Conservation (phyloP, 148 eudicot genomes). For the Talinum fruticosum region DNA sequence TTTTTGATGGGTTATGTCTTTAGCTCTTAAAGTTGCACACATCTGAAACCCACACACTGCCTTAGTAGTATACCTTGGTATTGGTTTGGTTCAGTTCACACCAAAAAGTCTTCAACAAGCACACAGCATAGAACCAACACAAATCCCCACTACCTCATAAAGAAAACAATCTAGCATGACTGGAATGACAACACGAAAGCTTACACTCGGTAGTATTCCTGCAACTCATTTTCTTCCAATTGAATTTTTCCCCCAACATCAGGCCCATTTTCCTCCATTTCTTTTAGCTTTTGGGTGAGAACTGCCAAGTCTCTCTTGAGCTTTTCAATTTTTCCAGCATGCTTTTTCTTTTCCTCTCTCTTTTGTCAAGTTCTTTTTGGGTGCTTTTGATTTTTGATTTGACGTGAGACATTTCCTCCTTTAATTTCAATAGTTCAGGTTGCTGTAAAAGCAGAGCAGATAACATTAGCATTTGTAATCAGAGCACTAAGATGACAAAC, state of each 20-base stretch:
- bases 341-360: slow-evolving; percentile 75
- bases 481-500: neutral
- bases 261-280: slow-evolving; percentile 54
- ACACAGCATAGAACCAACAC: neutral
- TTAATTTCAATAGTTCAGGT: slow-evolving; percentile 72
- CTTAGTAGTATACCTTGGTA: neutral
- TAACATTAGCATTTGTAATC: slow-evolving; percentile 10
- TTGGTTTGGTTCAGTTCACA: neutral
- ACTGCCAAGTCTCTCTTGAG: slow-evolving; percentile 66
- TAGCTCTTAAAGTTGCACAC: neutral
- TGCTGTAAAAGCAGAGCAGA: slow-evolving; percentile 49
- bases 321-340: slow-evolving; percentile 62
- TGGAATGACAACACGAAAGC: slow-evolving; percentile 17
- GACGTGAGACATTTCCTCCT: slow-evolving; percentile 73
- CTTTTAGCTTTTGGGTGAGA: slow-evolving; percentile 50
- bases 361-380: slow-evolving; percentile 81
- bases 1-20: neutral
- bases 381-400: slow-evolving; percentile 68
- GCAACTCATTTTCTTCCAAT: slow-evolving; percentile 62
- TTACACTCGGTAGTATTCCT: slow-evolving; percentile 81
- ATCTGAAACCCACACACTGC: neutral
- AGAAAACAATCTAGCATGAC: neutral
- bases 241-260: slow-evolving; percentile 82
- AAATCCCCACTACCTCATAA: neutral
- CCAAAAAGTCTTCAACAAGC: neutral